Evolutionary conservation across 805 yeast genomes (phyloP).

Genomic region (Zygotorulaspora danielsina): DNA sequence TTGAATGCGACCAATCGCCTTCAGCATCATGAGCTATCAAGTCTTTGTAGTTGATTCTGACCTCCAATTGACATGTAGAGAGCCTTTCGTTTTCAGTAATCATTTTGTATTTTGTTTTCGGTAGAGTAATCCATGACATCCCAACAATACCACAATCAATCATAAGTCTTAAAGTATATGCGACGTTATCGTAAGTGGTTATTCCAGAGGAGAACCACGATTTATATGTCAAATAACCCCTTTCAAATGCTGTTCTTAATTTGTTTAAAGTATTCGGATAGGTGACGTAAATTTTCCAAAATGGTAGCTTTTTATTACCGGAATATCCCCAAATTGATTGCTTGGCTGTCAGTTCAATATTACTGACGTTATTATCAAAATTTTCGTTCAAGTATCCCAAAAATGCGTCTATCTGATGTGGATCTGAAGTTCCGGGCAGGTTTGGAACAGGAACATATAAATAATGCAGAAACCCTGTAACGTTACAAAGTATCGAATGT

Average conservation of each 20-base stretch:
- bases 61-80: conserved; percentile 85
- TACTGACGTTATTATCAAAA: conserved; percentile 54
- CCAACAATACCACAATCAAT: conserved; percentile 90
- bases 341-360: conserved; percentile 60
- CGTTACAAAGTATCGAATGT: conserved; percentile 82
- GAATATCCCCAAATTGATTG: conserved; percentile 94
- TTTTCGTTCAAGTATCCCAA: conserved; percentile 42
- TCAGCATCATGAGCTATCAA: conserved; percentile 80
- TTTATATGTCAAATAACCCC: conserved; percentile 67
- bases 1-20: conserved; percentile 89
- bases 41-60: conserved; percentile 61
- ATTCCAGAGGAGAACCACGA: conserved; percentile 56
- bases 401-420: conserved; percentile 39
- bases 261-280: conserved; percentile 65
- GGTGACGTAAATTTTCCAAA: conserved; percentile 65
- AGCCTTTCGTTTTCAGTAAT: conserved; percentile 41
- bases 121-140: conserved; percentile 95
- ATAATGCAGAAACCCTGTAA: conserved; percentile 84
- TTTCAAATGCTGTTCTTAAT: conserved; percentile 76
- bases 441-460: conserved; percentile 88
- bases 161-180: conserved; percentile 81
- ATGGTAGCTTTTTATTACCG: conserved; percentile 72
- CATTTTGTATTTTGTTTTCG: conserved; percentile 60
- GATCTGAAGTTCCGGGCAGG: conserved; percentile 40
- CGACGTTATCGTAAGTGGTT: conserved; percentile 85